phyloP scores from a whole-genome alignment of 1,284 basidiomycete genomes.

The Cutaneotrichosporon sp. region DNA sequence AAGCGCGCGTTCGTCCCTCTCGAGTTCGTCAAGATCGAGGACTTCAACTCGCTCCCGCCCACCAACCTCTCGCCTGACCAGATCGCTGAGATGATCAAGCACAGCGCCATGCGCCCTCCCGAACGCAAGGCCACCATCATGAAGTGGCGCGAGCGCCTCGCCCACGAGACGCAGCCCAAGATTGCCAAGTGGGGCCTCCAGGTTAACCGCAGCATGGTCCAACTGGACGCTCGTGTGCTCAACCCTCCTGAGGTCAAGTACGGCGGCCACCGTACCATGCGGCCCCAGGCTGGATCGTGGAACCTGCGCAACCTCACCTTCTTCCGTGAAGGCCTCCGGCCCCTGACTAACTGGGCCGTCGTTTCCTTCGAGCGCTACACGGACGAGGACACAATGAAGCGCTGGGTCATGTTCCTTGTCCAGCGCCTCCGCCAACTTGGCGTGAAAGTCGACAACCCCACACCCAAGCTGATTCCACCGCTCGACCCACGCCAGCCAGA shows the following conservation, averaged over 20 bases:
- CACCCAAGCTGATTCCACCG: slow-evolving; percentile 37
- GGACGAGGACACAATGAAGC: slow-evolving; percentile 35
- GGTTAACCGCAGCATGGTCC: slow-evolving; percentile 46
- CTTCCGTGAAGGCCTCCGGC: slow-evolving; percentile 34
- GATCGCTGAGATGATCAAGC: slow-evolving; percentile 51
- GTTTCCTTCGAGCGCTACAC: slow-evolving; percentile 43
- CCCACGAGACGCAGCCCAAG: slow-evolving; percentile 40
- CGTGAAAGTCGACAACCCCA: slow-evolving; percentile 33
- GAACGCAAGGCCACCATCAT: slow-evolving; percentile 32
- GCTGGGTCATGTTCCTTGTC: slow-evolving; percentile 35
- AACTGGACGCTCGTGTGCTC: slow-evolving; percentile 49
- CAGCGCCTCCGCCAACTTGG: slow-evolving; percentile 31
- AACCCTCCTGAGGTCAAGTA: slow-evolving; percentile 45
- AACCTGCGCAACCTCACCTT: slow-evolving; percentile 43
- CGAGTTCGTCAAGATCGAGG: slow-evolving; percentile 44
- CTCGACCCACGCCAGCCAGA: slow-evolving; percentile 30
- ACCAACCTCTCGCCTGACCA: slow-evolving; percentile 42
- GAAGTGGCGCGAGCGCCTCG: slow-evolving; percentile 37
- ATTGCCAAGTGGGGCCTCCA: slow-evolving; percentile 51
- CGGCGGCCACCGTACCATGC: slow-evolving; percentile 18
- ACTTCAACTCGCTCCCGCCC: slow-evolving; percentile 47
- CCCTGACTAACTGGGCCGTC: slow-evolving; percentile 48
- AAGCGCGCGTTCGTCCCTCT: slow-evolving; percentile 42
- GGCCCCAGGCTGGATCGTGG: slow-evolving; percentile 33
- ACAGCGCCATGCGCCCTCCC: slow-evolving; percentile 43